These are phyloP conservation scores for Tetrapisispora phaffii DNA, from an alignment of 805 yeast genomes.

Conservation along the genomic window DNA sequence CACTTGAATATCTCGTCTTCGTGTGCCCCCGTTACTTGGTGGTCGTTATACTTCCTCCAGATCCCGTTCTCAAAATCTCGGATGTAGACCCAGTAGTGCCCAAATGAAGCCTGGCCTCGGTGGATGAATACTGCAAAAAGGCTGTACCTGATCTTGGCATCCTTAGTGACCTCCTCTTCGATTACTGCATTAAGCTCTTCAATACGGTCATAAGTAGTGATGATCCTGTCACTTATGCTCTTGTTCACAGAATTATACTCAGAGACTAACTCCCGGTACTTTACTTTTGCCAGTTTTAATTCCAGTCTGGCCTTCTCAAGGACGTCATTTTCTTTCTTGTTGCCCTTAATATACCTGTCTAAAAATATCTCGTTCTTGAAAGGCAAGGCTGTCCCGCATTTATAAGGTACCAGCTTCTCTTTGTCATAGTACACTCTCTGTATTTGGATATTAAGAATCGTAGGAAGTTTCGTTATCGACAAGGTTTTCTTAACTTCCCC, in stretches of 20 bases:
- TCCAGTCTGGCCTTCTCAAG: constrained; percentile 36
- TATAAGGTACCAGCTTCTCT: constrained; percentile 59
- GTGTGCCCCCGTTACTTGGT: constrained; percentile 68
- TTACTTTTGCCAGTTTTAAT: constrained; percentile 18
- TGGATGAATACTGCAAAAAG: constrained; percentile 90
- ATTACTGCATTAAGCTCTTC: constrained; percentile 47
- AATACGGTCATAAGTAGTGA: constrained; percentile 23
- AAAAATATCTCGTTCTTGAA: constrained; percentile 68
- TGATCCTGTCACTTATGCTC: not conserved
- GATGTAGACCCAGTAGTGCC: constrained; percentile 97
- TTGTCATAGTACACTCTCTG: constrained; percentile 89
- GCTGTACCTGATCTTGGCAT: constrained; percentile 54
- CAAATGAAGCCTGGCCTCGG: constrained; percentile 90
- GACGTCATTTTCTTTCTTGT: constrained; percentile 31
- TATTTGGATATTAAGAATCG: constrained; percentile 79
- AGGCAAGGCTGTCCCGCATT: constrained; percentile 71
- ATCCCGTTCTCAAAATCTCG: constrained; percentile 56
- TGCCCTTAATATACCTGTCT: constrained; percentile 75
- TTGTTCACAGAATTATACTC: not conserved
- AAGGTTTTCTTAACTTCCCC: constrained; percentile 68
- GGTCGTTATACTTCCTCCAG: constrained; percentile 90
- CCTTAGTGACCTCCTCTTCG: constrained; percentile 37
- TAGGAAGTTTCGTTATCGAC: constrained; percentile 63
- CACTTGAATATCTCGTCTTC: constrained; percentile 57
- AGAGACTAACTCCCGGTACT: not conserved